A percentile compares a stretch with the other conserved stretches of the same genome.
These are phyloP conservation scores for Alternaria alternata DNA, from an alignment of 2,329 filamentous ascomycete genomes.

Conservation along the genomic window DNA sequence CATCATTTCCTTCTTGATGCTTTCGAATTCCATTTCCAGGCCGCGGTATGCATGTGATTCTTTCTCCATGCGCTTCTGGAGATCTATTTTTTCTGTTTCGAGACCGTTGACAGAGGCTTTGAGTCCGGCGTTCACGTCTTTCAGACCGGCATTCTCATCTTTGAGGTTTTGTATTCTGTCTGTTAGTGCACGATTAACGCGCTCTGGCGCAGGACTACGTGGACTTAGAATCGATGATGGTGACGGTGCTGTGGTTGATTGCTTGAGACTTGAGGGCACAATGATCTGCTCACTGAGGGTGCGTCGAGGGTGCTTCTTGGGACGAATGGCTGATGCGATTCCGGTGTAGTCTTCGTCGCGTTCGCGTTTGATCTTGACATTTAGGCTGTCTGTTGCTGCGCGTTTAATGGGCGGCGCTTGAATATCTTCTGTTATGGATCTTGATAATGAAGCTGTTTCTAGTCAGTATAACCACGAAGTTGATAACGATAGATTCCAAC, in stretches of 20 bases:
- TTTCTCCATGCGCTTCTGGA: conserved; percentile 18
- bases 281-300: conserved; percentile 32
- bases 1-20: conserved; percentile 15
- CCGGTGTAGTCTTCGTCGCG: conserved; percentile 30
- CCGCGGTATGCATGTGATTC: conserved; percentile 15
- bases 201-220: conserved; percentile 28
- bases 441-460: conserved; percentile 16
- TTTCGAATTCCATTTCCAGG: conserved; percentile 11
- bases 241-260: conserved; percentile 7
- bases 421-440: conserved; percentile 12
- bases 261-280: conserved; percentile 22
- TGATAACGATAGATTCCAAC: conserved; percentile 45
- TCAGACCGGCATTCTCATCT: conserved; percentile 25
- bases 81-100: conserved; percentile 17
- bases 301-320: conserved; percentile 29
- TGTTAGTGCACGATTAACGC: conserved; percentile 28
- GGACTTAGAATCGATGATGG: conserved; percentile 18
- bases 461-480: conserved; percentile 21
- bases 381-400: conserved; percentile 28
- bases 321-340: conserved; percentile 14
- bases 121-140: conserved; percentile 25
- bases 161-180: conserved; percentile 32
- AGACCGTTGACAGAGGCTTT: conserved; percentile 15
- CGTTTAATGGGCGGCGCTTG: conserved; percentile 25
- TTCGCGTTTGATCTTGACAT: conserved; percentile 36